A percentile compares a stretch with the other conserved stretches of the same genome.
Evolutionary conservation across 441 rosid species (phyloP).

Genomic region (Mallotus repandus): DNA sequence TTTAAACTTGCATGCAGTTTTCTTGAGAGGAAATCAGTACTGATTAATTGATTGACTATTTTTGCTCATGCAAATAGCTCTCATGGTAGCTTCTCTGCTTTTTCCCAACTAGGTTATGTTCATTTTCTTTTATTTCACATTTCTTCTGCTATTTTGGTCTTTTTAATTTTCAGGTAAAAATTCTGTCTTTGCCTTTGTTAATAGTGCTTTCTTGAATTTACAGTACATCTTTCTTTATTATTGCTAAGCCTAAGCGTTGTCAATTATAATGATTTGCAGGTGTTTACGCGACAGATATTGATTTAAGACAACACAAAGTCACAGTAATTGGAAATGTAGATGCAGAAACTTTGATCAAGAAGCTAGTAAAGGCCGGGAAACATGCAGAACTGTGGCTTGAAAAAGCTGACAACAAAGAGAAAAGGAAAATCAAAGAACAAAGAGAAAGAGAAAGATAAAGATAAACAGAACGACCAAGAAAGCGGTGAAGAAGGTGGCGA

Average conservation of each 20-base stretch:
- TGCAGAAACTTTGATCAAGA: constrained; percentile 56
- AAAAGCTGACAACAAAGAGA: constrained; percentile 36
- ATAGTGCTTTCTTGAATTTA: not conserved
- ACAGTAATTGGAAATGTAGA: constrained; percentile 63
- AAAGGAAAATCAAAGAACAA: constrained; percentile 44
- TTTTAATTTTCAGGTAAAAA: not conserved
- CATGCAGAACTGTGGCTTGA: constrained; percentile 89
- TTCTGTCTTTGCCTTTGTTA: not conserved
- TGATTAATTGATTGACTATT: too few relatives aligned
- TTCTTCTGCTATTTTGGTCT: constrained; percentile 3
- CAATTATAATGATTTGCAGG: constrained; percentile 36
- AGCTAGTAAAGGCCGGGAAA: constrained; percentile 57
- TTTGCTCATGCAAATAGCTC: not conserved
- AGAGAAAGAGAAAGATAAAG: constrained; percentile 28
- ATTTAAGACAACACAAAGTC: constrained; percentile 68
- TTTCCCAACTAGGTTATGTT: not conserved
- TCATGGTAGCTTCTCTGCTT: not conserved
- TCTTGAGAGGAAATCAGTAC: not conserved
- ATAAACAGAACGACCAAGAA: constrained; percentile 36
- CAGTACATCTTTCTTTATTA: not conserved
- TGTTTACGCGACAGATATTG: constrained; percentile 54
- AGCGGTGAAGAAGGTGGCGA: constrained; percentile 37
- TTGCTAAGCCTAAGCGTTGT: not conserved
- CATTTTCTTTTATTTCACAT: constrained; percentile 11
- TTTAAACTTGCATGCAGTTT: not conserved